Evolutionary conservation across 2,329 filamentous ascomycete species (phyloP).

Genomic region (Colletotrichum tropicale): DNA sequence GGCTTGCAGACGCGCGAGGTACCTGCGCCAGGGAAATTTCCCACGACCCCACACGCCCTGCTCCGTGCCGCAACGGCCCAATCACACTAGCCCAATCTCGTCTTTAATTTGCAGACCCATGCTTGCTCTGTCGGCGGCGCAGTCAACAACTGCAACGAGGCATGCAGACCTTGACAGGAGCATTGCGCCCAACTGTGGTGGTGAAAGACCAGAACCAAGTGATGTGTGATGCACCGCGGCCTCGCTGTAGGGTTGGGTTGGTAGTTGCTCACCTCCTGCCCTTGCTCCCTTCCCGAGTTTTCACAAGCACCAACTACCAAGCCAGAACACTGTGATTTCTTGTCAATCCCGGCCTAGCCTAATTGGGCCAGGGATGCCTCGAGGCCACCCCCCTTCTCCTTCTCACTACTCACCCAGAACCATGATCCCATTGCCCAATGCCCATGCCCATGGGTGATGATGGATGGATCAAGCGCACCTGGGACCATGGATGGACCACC

Average conservation of each 20-base stretch:
- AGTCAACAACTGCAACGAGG: slow-evolving; percentile 18
- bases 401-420: neutral
- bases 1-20: neutral
- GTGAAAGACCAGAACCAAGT: neutral
- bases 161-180: slow-evolving; percentile 2
- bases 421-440: neutral
- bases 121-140: slow-evolving; percentile 11
- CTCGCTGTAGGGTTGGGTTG: neutral
- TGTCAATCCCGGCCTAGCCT: neutral
- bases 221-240: neutral
- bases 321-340: neutral
- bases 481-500: neutral
- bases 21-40: slow-evolving; percentile 14
- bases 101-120: slow-evolving; percentile 14
- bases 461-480: neutral
- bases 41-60: neutral
- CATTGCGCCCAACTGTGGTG: slow-evolving; percentile 12
- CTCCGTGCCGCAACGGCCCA: neutral
- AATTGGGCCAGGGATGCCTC: neutral
- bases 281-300: neutral
- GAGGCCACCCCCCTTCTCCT: neutral
- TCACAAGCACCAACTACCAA: neutral
- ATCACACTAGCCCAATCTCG: slow-evolving; percentile 1
- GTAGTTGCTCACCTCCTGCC: neutral
- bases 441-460: neutral